Percentiles rank a stretch among this genome's conserved stretches.
phyloP scores from a whole-genome alignment of 2,329 filamentous ascomycete genomes.

The Arthrobotrys entomopaga region DNA sequence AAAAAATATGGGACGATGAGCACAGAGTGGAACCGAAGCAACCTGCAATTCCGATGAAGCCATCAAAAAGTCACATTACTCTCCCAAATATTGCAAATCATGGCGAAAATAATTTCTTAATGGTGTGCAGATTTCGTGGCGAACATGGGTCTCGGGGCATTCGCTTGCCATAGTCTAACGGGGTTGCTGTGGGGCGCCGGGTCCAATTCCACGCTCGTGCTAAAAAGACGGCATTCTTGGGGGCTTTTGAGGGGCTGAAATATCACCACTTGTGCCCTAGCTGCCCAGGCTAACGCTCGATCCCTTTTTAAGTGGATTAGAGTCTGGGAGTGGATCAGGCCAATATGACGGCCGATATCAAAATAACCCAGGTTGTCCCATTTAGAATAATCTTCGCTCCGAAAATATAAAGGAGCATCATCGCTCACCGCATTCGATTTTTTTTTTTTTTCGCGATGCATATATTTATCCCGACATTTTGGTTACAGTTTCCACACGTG shows the following conservation, averaged over 20 bases:
- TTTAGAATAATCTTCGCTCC: conserved; percentile 13
- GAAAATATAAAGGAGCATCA: conserved; percentile 40
- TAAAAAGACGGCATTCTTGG: neutral
- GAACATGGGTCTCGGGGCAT: conserved; percentile 6
- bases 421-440: neutral
- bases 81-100: conserved; percentile 4
- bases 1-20: neutral
- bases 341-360: no score
- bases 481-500: conserved; percentile 28
- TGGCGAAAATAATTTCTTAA: neutral
- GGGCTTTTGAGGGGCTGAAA: conserved; percentile 31
- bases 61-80: conserved; percentile 18
- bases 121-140: conserved; percentile 31
- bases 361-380: conserved; percentile 4
- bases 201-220: conserved; percentile 7
- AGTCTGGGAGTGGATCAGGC: no score
- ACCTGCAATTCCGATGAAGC: conserved; percentile 23
- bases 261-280: neutral
- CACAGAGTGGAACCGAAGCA: neutral
- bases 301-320: neutral
- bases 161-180: conserved; percentile 20
- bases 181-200: conserved; percentile 26
- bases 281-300: neutral
- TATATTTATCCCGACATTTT: conserved; percentile 19
- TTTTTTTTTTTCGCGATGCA: neutral